A percentile compares a stretch with the other conserved stretches of the same genome.
These are phyloP conservation scores for Rutidosis leptorrhynchoides DNA, from an alignment of 129 eudicot species.

Conservation along the genomic window DNA sequence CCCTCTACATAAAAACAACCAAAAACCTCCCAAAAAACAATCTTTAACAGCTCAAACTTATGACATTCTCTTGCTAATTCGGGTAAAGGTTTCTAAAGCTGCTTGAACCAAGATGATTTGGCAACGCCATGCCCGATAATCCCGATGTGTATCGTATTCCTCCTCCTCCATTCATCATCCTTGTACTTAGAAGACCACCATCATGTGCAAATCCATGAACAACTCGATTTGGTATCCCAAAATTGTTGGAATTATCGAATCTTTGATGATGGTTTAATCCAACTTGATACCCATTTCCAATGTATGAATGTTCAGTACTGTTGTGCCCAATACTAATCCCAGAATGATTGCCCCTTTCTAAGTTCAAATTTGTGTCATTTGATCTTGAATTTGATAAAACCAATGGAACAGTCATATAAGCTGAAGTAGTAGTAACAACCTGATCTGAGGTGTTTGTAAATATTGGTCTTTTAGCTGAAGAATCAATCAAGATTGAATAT, in stretches of 20 bases:
- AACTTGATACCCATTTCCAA: constrained; percentile 36
- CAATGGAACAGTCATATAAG: constrained; percentile 44
- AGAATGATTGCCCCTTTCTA: constrained; percentile 32
- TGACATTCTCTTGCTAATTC: constrained; percentile 21
- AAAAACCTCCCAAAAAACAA: background rate
- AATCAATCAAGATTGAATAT: constrained; percentile 22
- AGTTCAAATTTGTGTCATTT: constrained; percentile 26
- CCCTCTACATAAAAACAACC: constrained; percentile 7
- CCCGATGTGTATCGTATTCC: constrained; percentile 31
- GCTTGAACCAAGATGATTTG: constrained; percentile 30
- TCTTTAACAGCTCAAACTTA: background rate
- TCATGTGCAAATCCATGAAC: constrained; percentile 34
- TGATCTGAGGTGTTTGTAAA: constrained; percentile 34
- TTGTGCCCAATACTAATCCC: constrained; percentile 35
- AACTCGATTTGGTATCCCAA: constrained; percentile 32
- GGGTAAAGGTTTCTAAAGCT: constrained; percentile 33
- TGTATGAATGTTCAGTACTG: constrained; percentile 28
- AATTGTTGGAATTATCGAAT: constrained; percentile 30
- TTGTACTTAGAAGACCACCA: constrained; percentile 27
- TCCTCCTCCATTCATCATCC: constrained; percentile 41
- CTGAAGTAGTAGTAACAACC: constrained; percentile 39
- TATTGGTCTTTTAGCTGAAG: constrained; percentile 28
- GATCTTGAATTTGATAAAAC: constrained; percentile 32
- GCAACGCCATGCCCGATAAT: constrained; percentile 31
- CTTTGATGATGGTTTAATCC: constrained; percentile 40